Base-by-base conservation (phyloP, 2,329 filamentous ascomycete genomes). In the Herpotrichia juniperi region DNA sequence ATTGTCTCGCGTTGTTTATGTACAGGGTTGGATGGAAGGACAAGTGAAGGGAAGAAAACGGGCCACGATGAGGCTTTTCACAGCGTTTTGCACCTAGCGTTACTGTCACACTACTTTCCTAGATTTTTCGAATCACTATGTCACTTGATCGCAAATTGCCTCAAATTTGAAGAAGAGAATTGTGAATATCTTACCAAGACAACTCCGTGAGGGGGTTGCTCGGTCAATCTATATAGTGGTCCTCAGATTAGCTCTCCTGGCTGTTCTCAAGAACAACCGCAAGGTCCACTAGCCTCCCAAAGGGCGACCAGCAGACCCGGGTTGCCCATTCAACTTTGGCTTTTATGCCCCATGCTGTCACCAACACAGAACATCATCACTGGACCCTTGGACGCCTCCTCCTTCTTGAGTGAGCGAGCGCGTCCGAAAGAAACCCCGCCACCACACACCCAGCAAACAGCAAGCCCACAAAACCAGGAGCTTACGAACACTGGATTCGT, bases 241-340 rank as follows among this genome's bases (percentile, higher is more conserved):
- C 67, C 67, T 69, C 67, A 69, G 67, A 69, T 68, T 66, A 69
- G 67, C 67, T 69, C 67, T 69, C 67, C 54, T 11, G 59, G 58
- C 63, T 63, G 66, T 69, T 60, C 63, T 67, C 66, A 69, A 53
- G 57, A 62, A 51, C 67, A 14, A 63, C 58, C 63, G 55, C 37
- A 40, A 25, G 37, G 21, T 6, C 37, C 6, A 21, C 37, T 14
- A 25, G 37, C 16, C 19, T 24, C 10, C n/a, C n/a, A n/a, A n/a
- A n/a, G n/a, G n/a, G 21, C 37, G 12, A 24, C 37, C n/a, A 25
- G 37, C 37, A 46, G 28, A 47, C 40, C 54, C 56, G 51, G 65
- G 66, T 46, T 67, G 64, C 62, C 62, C 53, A 57, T 46, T 68
- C 65, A 62, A 68, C 64, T 69, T 69, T 69, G 66, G 66, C 66